Evolutionary conservation across 2,329 filamentous ascomycete genomes (phyloP), one percentile per base, ranked within the genome.

Genomic region (Teratosphaeria pseudoeucalypti): DNA sequence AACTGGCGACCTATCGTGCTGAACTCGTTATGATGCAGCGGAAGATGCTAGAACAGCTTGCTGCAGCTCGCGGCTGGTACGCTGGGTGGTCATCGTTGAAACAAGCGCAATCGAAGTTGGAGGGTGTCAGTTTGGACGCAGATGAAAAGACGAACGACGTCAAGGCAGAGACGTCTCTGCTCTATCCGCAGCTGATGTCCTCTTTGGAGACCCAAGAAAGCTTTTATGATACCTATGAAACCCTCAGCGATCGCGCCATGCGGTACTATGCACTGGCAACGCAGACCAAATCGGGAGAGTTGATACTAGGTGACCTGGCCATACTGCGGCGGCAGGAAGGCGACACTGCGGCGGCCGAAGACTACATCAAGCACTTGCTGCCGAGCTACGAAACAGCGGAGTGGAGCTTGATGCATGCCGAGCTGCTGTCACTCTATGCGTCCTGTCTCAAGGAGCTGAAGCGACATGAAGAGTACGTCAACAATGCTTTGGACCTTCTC

Each of bases 401-500:
- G 54, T 97, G 94, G 92, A 85, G 82, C 57, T 77, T 86, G 0
- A 79, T 96, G 12, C 91, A 97, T 70, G 78, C 90, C 3, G 87
- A 87, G 0, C 89, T 96, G 82, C 80, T 97, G 6, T 83, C 89
- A 64, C 87, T 96, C 80, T 94, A 96, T 71, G 84, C 89, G 0
- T 82, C 83, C 55, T 97, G 92, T 71, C 79, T 99, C 32, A 87
- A 88, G 64, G 82, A 89, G 66, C 81, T 96, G 32, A 80, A 87
- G 55, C 84, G 85, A 14, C 85, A 85, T 61, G 88, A 92, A 57
- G 90, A 95, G 62, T 95, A 91, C 67, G 85, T 92, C 16, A 83
- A 84, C 27, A 85, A 89, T 9, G 80, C 90, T 9, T 78, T 96
- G 14, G 87, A 88, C 67, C 77, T 96, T 1, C 75, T 94, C 11